These are phyloP conservation scores for Dionaea muscipula DNA, from an alignment of 179 eudicot genomes.

Conservation along the genomic window DNA sequence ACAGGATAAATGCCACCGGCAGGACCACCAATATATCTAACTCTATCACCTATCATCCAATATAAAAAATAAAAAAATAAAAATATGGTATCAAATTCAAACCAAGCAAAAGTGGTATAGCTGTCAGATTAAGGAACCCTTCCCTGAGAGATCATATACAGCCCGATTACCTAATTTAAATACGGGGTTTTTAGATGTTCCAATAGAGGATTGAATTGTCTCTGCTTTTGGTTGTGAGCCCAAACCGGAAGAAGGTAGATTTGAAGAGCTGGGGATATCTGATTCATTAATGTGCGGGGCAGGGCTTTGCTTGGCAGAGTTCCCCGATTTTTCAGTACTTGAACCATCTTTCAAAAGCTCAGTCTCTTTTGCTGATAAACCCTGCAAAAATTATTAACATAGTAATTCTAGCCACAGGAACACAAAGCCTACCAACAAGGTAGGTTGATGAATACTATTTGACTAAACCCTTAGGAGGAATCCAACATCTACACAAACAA, in stretches of 20 bases:
- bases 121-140: neutral
- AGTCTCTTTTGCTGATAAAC: slow-evolving; percentile 54
- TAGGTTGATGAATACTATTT: no score
- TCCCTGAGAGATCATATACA: slow-evolving; percentile 1
- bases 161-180: slow-evolving; percentile 42
- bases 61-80: no score
- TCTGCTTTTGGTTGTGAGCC: slow-evolving; percentile 50
- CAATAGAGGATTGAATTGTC: slow-evolving; percentile 27
- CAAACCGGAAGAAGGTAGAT: slow-evolving; percentile 25
- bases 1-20: slow-evolving; percentile 37
- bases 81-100: neutral
- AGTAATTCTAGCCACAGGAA: no score
- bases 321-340: slow-evolving; percentile 36
- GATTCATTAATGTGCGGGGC: slow-evolving; percentile 35
- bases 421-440: no score
- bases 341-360: slow-evolving; percentile 50
- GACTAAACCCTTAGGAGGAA: no score
- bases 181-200: slow-evolving; percentile 37
- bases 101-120: neutral
- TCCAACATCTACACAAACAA: no score
- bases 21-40: slow-evolving; percentile 45
- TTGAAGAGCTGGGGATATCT: slow-evolving; percentile 35
- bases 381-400: slow-evolving; percentile 21
- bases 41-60: slow-evolving; percentile 84
- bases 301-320: slow-evolving; percentile 33